Percentiles rank a stretch among this genome's conserved stretches.
These are phyloP conservation scores for Pichia sp. DNA, from an alignment of 1,139 yeast genomes.

Conservation along the genomic window DNA sequence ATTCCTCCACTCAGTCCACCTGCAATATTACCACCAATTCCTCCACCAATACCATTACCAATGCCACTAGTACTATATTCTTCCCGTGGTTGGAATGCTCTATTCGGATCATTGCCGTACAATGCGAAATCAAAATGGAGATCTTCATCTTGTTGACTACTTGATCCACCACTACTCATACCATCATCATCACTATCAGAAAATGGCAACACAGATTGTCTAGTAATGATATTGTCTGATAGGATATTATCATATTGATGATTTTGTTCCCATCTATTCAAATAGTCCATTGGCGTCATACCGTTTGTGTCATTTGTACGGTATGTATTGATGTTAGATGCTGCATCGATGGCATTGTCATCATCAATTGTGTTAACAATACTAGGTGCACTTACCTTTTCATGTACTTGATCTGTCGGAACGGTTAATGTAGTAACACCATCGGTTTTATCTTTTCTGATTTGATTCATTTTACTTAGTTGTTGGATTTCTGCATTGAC, in stretches of 20 bases:
- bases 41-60: background rate
- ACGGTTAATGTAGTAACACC: too few relatives aligned
- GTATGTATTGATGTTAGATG: background rate
- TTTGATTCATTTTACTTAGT: slow-evolving; percentile 17
- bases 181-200: slow-evolving; percentile 3
- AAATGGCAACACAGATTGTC: slow-evolving; percentile 4
- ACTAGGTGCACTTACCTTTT: too few relatives aligned
- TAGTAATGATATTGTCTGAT: slow-evolving; percentile 11
- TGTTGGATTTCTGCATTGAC: slow-evolving; percentile 32
- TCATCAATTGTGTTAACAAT: background rate
- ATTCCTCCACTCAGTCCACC: too few relatives aligned
- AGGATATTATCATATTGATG: slow-evolving; percentile 7
- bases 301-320: background rate
- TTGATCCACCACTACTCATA: background rate
- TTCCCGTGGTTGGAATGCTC: background rate
- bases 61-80: too few relatives aligned
- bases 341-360: background rate
- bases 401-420: too few relatives aligned
- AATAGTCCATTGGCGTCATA: slow-evolving; percentile 11
- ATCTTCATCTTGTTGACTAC: background rate
- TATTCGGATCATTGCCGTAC: slow-evolving; percentile 10
- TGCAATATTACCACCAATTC: too few relatives aligned
- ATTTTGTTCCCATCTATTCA: slow-evolving; percentile 14
- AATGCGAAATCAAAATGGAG: slow-evolving; percentile 9
- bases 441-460: slow-evolving; percentile 1